Evolutionary conservation across 176 grass and related monocot genomes (phyloP).

Genomic region (Raddia guianensis): DNA sequence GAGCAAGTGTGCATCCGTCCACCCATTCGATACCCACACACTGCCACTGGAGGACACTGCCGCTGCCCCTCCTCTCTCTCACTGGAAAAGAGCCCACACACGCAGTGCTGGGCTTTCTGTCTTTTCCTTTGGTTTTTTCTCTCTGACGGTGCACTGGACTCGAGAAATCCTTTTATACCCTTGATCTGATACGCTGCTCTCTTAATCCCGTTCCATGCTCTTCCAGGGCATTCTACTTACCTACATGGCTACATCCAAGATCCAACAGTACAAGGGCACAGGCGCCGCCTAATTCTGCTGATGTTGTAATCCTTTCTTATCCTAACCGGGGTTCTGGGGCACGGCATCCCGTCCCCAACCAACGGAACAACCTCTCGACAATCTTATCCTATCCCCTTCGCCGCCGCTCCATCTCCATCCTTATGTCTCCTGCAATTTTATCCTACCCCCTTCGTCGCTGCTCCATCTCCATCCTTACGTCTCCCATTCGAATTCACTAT

Average conservation of each 20-base stretch:
- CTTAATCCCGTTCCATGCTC: constrained; percentile 45
- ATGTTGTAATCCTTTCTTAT: background rate
- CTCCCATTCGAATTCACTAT: too few relatives aligned
- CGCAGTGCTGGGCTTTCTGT: constrained; percentile 66
- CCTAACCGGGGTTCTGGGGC: too few relatives aligned
- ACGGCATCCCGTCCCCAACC: too few relatives aligned
- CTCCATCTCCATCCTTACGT: too few relatives aligned
- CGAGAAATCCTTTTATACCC: constrained; percentile 66
- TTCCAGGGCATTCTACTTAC: constrained; percentile 15
- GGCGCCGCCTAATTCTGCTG: background rate
- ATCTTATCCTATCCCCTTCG: too few relatives aligned
- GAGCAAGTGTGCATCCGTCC: constrained; percentile 45
- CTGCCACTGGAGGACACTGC: background rate
- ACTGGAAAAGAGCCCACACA: constrained; percentile 24
- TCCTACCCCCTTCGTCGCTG: too few relatives aligned
- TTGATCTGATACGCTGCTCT: constrained; percentile 12
- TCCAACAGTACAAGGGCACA: background rate
- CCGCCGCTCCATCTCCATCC: too few relatives aligned
- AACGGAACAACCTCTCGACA: too few relatives aligned
- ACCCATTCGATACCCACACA: constrained; percentile 48
- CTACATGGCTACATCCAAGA: background rate
- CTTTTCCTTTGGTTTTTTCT: constrained; percentile 57
- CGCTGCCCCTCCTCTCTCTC: background rate
- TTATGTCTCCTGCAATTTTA: too few relatives aligned
- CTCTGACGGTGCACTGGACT: constrained; percentile 38